Evolutionary conservation across 768 basidiomycete species (phyloP).

Genomic region (Pholiota molesta): DNA sequence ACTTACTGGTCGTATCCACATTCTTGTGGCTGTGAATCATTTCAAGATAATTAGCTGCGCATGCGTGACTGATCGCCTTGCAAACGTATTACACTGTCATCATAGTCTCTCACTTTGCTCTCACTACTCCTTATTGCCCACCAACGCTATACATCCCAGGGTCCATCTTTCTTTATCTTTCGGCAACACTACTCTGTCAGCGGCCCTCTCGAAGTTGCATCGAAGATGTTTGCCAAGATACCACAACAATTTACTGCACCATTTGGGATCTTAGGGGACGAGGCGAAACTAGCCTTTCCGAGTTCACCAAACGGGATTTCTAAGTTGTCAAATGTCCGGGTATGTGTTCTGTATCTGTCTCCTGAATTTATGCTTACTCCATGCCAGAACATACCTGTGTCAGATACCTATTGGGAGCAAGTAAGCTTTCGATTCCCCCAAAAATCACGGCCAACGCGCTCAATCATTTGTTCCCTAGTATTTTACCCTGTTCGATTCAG

Average conservation of each 20-base stretch:
- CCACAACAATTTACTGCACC: slow-evolving; percentile 75
- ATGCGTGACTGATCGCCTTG: neutral
- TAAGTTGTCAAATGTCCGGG: slow-evolving; percentile 73
- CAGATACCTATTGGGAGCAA: slow-evolving; percentile 91
- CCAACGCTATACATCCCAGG: neutral
- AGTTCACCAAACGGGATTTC: slow-evolving; percentile 80
- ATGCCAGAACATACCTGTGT: slow-evolving; percentile 68
- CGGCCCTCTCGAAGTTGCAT: neutral
- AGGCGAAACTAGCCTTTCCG: slow-evolving; percentile 88
- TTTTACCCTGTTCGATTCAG: slow-evolving; percentile 82
- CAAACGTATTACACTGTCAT: neutral
- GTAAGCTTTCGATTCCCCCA: slow-evolving; percentile 39
- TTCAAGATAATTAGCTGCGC: neutral
- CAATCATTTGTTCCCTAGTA: slow-evolving; percentile 50
- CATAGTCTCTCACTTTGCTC: neutral
- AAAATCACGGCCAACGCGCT: neutral
- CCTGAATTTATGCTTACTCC: slow-evolving; percentile 5
- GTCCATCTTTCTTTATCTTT: neutral
- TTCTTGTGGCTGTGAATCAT: neutral
- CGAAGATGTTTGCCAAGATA: slow-evolving; percentile 63
- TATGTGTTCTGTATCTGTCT: slow-evolving; percentile 39
- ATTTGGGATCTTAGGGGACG: slow-evolving; percentile 80
- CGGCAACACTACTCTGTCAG: neutral
- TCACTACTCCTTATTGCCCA: neutral
- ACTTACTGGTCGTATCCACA: neutral